These are phyloP conservation scores for Fusarium secorum DNA, from an alignment of 2,329 filamentous ascomycete species.

Conservation along the genomic window DNA sequence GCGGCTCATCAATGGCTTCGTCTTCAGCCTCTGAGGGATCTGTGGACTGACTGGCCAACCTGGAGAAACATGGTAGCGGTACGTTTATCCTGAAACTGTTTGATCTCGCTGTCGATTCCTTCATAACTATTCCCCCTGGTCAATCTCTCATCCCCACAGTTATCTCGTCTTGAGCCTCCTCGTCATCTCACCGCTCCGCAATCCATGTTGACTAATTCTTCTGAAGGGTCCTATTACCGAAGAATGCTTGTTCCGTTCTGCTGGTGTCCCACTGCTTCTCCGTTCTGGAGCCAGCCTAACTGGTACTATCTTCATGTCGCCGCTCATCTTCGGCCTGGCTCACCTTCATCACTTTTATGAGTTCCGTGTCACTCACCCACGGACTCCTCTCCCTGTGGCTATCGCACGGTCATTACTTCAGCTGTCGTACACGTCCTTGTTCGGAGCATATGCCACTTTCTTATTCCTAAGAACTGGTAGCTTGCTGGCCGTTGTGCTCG, in stretches of 20 bases:
- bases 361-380: slow-evolving; percentile 81
- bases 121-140: slow-evolving; percentile 19
- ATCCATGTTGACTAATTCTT: slow-evolving; percentile 14
- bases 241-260: slow-evolving; percentile 90
- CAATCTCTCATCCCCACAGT: slow-evolving; percentile 30
- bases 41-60: slow-evolving; percentile 76
- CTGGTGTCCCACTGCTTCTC: slow-evolving; percentile 83
- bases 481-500: slow-evolving; percentile 74
- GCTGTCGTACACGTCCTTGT: slow-evolving; percentile 88
- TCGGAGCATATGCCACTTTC: slow-evolving; percentile 93
- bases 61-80: slow-evolving; percentile 91
- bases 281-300: slow-evolving; percentile 66
- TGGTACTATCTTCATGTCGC: slow-evolving; percentile 79
- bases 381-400: slow-evolving; percentile 68
- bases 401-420: slow-evolving; percentile 80
- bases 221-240: slow-evolving; percentile 83
- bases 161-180: slow-evolving; percentile 29
- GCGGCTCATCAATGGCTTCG: slow-evolving; percentile 71
- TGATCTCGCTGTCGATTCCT: slow-evolving; percentile 17
- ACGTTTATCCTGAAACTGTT: slow-evolving; percentile 45
- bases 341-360: slow-evolving; percentile 98
- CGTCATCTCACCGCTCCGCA: slow-evolving; percentile 35
- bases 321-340: slow-evolving; percentile 89
- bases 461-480: slow-evolving; percentile 86
- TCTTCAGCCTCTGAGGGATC: slow-evolving; percentile 62